phyloP scores from a whole-genome alignment of 2,329 filamentous ascomycete genomes.

The Hirsutella minnesotensis region DNA sequence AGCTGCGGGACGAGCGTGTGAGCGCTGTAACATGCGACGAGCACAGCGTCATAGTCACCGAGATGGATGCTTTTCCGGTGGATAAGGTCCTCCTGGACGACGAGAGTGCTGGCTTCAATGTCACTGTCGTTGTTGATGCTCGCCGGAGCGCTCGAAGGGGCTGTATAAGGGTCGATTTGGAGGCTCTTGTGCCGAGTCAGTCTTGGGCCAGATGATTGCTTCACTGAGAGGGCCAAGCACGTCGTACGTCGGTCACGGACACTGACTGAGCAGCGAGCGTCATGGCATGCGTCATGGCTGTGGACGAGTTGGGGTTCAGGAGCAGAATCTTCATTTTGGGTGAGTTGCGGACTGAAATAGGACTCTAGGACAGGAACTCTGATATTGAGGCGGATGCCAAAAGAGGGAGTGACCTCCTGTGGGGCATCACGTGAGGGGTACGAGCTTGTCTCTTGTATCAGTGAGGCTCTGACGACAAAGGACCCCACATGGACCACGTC shows the following conservation, averaged over 20 bases:
- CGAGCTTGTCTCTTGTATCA: conserved; percentile 12
- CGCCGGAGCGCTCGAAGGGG: conserved; percentile 46
- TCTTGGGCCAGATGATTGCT: background rate
- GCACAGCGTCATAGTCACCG: conserved; percentile 55
- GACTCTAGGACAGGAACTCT: too few species aligned
- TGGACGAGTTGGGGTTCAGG: conserved; percentile 70
- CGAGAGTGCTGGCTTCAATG: conserved; percentile 48
- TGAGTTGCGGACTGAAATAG: too few species aligned
- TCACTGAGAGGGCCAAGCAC: too few species aligned
- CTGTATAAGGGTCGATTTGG: conserved; percentile 53
- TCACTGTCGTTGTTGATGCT: conserved; percentile 72
- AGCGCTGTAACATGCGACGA: conserved; percentile 81
- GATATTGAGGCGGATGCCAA: too few species aligned
- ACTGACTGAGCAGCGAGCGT: conserved; percentile 13
- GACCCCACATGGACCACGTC: conserved; percentile 18
- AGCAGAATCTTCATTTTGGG: conserved; percentile 43
- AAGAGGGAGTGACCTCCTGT: conserved; percentile 7
- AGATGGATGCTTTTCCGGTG: conserved; percentile 33
- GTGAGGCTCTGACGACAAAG: conserved; percentile 22
- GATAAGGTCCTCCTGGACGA: conserved; percentile 50
- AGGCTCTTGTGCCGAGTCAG: conserved; percentile 25
- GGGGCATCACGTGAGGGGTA: conserved; percentile 26
- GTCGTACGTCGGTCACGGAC: conserved; percentile 16
- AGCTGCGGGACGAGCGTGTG: conserved; percentile 63
- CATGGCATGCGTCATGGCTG: conserved; percentile 58